Evolutionary conservation across 108 stramenopile genomes (phyloP).

Genomic region (Skeletonema costatum): DNA sequence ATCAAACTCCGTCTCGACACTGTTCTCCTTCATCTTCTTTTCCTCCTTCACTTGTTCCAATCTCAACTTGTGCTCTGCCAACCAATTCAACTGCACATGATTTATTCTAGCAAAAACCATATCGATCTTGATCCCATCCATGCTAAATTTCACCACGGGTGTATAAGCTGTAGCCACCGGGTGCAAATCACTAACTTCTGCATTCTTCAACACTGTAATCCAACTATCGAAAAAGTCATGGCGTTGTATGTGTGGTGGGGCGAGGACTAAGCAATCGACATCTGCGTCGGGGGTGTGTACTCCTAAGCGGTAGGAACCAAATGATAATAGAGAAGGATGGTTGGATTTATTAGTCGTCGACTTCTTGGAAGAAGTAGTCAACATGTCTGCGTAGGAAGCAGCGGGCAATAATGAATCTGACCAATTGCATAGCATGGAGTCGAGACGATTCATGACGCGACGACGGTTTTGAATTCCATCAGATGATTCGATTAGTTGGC

Average conservation of each 20-base stretch:
- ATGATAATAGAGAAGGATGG: conserved; percentile 24
- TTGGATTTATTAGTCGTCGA: background rate
- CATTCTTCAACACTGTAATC: conserved; percentile 49
- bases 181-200: conserved; percentile 48
- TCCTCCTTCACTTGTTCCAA: background rate
- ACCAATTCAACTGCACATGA: conserved; percentile 14
- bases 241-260: conserved; percentile 49
- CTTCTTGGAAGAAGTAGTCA: background rate
- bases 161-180: conserved; percentile 73
- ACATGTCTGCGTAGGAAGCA: background rate
- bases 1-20: background rate
- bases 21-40: background rate
- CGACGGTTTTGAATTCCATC: conserved; percentile 31
- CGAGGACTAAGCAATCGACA: conserved; percentile 68
- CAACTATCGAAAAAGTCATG: conserved; percentile 69
- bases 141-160: conserved; percentile 77
- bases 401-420: background rate
- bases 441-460: conserved; percentile 33
- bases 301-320: conserved; percentile 77
- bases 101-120: conserved; percentile 66
- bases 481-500: conserved; percentile 29
- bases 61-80: background rate
- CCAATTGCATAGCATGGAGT: conserved; percentile 30
- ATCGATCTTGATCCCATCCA: conserved; percentile 70
- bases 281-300: conserved; percentile 75